These are phyloP conservation scores for Penicillium macrosclerotiorum DNA, from an alignment of 495 filamentous ascomycete genomes.

Conservation along the genomic window DNA sequence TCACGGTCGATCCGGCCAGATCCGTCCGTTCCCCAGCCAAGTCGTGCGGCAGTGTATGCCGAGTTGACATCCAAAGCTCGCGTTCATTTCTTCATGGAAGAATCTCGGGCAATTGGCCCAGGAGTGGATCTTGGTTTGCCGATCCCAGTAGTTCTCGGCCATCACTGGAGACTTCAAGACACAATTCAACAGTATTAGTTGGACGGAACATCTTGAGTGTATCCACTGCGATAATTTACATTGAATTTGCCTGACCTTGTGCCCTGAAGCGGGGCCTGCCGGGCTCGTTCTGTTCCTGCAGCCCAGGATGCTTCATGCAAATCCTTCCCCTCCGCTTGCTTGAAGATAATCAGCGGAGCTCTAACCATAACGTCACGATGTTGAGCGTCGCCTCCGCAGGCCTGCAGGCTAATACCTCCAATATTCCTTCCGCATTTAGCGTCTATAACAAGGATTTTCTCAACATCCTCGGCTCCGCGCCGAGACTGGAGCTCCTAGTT, in stretches of 20 bases:
- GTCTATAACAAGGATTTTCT: slow-evolving; percentile 36
- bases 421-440: slow-evolving; percentile 21
- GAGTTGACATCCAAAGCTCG: neutral
- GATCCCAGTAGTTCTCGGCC: slow-evolving; percentile 11
- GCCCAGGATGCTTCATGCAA: too few species aligned
- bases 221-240: slow-evolving; percentile 3
- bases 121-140: slow-evolving; percentile 9
- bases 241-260: neutral
- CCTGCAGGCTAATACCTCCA: slow-evolving; percentile 5
- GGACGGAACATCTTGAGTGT: neutral
- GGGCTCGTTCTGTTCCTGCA: too few species aligned
- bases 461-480: slow-evolving; percentile 33
- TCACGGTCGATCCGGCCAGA: too few species aligned
- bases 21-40: too few species aligned
- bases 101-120: slow-evolving; percentile 13
- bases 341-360: too few species aligned
- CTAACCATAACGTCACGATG: neutral
- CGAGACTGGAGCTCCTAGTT: slow-evolving; percentile 35
- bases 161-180: neutral
- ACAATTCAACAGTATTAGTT: too few species aligned
- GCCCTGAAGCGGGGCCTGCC: too few species aligned
- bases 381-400: neutral
- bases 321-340: too few species aligned
- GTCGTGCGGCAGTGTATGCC: too few species aligned
- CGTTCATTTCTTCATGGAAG: slow-evolving; percentile 11